Conservation (phyloP, 2,329 filamentous ascomycete species). For the Didymellaceae sp. region DNA sequence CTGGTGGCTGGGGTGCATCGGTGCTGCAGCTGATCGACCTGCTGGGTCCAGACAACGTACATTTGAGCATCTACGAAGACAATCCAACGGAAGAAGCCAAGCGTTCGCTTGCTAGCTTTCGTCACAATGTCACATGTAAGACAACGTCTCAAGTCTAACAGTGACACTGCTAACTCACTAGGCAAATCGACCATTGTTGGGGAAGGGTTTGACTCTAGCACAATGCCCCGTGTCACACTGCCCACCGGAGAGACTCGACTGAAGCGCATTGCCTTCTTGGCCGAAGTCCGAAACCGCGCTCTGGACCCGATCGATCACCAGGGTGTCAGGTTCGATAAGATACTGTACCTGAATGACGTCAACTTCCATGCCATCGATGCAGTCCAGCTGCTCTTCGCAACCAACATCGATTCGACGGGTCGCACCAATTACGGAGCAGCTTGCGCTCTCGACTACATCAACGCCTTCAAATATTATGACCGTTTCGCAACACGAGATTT, state of each 20-base stretch:
- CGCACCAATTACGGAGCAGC: conserved; percentile 66
- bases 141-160: neutral
- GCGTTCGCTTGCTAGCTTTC: conserved; percentile 62
- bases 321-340: conserved; percentile 64
- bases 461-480: conserved; percentile 74
- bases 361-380: conserved; percentile 65
- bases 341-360: conserved; percentile 72
- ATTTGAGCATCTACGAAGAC: conserved; percentile 76
- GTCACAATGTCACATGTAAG: conserved; percentile 56
- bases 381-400: conserved; percentile 68
- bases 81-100: conserved; percentile 66
- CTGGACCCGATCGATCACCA: conserved; percentile 65
- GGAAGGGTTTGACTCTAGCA: conserved; percentile 64
- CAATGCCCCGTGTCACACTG: conserved; percentile 65
- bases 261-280: conserved; percentile 76
- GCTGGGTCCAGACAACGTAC: conserved; percentile 71
- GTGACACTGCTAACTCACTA: conserved; percentile 27
- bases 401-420: conserved; percentile 61
- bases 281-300: conserved; percentile 74
- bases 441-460: conserved; percentile 74
- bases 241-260: conserved; percentile 68
- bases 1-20: conserved; percentile 68
- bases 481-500: conserved; percentile 74
- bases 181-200: conserved; percentile 61
- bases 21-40: conserved; percentile 68